Conservation (phyloP, 345 rosid species). For the Cardiospermum halicacabum region DNA sequence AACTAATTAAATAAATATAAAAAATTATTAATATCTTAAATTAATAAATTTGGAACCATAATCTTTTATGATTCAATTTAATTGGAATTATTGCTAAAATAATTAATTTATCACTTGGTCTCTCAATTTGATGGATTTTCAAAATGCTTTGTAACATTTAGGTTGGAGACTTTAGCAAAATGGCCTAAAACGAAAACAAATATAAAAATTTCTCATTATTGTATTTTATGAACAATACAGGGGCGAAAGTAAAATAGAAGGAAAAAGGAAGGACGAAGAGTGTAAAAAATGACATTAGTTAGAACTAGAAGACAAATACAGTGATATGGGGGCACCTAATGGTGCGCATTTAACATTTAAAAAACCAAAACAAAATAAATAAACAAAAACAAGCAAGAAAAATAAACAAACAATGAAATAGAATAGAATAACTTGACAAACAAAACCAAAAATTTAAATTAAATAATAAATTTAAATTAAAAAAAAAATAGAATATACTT, state of each 20-base stretch:
- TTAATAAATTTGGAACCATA: no score
- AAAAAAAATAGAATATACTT: slow-evolving; percentile 31
- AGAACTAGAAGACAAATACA: slow-evolving; percentile 33
- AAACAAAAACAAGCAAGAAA: neutral
- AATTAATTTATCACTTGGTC: no score
- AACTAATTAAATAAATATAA: no score
- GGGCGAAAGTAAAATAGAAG: slow-evolving; percentile 1
- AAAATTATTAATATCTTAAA: no score
- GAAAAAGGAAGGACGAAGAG: slow-evolving; percentile 2
- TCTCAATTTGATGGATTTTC: no score
- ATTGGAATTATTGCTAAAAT: no score
- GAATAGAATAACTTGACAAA: slow-evolving; percentile 9
- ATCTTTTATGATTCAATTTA: no score
- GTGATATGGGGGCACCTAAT: slow-evolving; percentile 40
- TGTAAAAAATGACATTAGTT: slow-evolving; percentile 16
- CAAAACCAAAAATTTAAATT: neutral
- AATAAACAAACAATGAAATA: slow-evolving; percentile 13
- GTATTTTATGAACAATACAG: neutral
- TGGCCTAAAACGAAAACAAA: no score
- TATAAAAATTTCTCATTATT: no score
- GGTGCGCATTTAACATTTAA: slow-evolving; percentile 28
- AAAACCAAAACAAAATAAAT: slow-evolving; percentile 6
- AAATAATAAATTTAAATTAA: neutral
- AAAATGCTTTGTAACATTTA: no score
- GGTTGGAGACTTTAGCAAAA: no score